These are phyloP conservation scores for Austroboletus olivaceoglutinosus DNA, from an alignment of 1,284 basidiomycete genomes.

Conservation along the genomic window DNA sequence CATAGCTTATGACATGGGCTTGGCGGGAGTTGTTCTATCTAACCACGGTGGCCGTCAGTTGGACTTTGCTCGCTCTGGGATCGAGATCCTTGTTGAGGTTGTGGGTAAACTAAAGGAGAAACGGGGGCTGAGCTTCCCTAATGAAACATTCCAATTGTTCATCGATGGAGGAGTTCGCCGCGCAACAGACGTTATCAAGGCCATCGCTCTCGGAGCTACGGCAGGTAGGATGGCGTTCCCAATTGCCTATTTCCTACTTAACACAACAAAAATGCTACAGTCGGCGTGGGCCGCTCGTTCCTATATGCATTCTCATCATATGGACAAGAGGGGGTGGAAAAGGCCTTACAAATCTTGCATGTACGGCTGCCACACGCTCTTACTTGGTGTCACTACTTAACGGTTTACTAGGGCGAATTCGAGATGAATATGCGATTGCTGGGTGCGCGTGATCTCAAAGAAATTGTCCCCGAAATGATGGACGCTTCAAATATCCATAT, in stretches of 20 bases:
- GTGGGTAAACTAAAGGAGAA: conserved; percentile 70
- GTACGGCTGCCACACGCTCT: conserved; percentile 41
- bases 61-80: conserved; percentile 87
- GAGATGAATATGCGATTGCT: conserved; percentile 91
- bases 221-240: conserved; percentile 50
- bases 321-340: conserved; percentile 79
- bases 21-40: conserved; percentile 84
- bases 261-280: conserved; percentile 30
- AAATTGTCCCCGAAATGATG: conserved; percentile 86
- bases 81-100: conserved; percentile 89
- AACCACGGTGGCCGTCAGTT: conserved; percentile 94
- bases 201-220: conserved; percentile 87
- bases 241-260: background rate
- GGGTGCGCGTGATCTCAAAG: conserved; percentile 75
- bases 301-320: conserved; percentile 89
- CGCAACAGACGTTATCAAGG: conserved; percentile 92
- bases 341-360: conserved; percentile 74
- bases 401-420: conserved; percentile 73
- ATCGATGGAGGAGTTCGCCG: conserved; percentile 92
- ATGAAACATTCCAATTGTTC: conserved; percentile 77
- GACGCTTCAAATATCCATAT: conserved; percentile 69
- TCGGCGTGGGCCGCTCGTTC: conserved; percentile 82
- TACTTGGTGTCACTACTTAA: conserved; percentile 7
- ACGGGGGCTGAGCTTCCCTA: conserved; percentile 61
- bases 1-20: conserved; percentile 79